Evolutionary conservation across 495 filamentous ascomycete species (phyloP).

Genomic region (Acidiella bohemica): DNA sequence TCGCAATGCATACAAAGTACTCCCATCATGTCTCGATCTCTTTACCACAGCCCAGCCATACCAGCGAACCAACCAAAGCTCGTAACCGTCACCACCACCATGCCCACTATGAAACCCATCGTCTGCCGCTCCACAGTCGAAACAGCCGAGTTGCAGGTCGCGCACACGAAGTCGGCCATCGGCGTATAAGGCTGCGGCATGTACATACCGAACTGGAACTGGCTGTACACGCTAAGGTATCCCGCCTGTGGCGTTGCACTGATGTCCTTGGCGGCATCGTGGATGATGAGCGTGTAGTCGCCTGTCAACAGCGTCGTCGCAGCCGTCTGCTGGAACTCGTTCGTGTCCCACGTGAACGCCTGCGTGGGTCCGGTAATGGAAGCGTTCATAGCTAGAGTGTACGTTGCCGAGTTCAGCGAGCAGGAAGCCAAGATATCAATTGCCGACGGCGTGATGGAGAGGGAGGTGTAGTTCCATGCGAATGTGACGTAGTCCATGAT

Average conservation of each 20-base stretch:
- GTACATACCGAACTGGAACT: conserved; percentile 76
- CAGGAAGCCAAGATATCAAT: conserved; percentile 75
- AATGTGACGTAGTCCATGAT: conserved; percentile 68
- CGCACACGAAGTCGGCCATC: conserved; percentile 41
- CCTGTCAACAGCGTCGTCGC: conserved; percentile 52
- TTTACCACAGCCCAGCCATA: conserved; percentile 47
- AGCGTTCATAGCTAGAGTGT: conserved; percentile 55
- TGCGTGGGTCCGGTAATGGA: conserved; percentile 40
- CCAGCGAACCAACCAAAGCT: conserved; percentile 85
- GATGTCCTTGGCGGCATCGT: conserved; percentile 53
- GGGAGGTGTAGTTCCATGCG: conserved; percentile 88
- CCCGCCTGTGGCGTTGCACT: conserved; percentile 54
- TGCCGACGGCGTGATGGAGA: conserved; percentile 59
- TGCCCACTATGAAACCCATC: conserved; percentile 58
- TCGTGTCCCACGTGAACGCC: conserved; percentile 66
- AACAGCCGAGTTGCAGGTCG: conserved; percentile 55
- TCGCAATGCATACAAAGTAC: too few relatives aligned
- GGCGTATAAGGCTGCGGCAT: conserved; percentile 48
- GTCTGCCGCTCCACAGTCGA: conserved; percentile 49
- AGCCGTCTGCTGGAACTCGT: conserved; percentile 44
- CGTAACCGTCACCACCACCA: conserved; percentile 60
- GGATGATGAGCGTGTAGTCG: conserved; percentile 72
- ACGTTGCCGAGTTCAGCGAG: conserved; percentile 48
- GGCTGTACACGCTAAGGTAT: conserved; percentile 50
- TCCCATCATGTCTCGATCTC: too few relatives aligned